Evolutionary conservation across 129 eudicot genomes (phyloP).

Genomic region (Artemisia tridentata): DNA sequence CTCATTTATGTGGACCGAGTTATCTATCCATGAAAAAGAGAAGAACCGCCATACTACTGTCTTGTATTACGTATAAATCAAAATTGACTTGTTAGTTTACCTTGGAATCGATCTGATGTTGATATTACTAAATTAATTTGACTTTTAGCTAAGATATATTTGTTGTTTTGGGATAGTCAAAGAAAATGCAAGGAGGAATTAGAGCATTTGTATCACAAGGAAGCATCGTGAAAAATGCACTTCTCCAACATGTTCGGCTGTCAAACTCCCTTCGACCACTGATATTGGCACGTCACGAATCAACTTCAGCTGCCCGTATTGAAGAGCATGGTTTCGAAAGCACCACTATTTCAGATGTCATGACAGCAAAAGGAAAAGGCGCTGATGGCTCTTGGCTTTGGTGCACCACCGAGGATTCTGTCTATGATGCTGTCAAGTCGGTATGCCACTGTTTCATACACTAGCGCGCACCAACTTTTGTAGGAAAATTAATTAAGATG

Average conservation of each 20-base stretch:
- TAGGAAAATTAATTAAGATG: too few species aligned
- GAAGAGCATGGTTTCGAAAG: constrained; percentile 98
- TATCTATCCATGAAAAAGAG: too few species aligned
- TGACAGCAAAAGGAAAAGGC: constrained; percentile 75
- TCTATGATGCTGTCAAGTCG: constrained; percentile 97
- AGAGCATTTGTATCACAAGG: constrained; percentile 68
- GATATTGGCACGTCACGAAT: constrained; percentile 51
- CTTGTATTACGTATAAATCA: not conserved
- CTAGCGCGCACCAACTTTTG: not conserved
- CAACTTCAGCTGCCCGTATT: constrained; percentile 72
- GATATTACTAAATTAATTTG: not conserved
- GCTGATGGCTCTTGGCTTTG: constrained; percentile 99
- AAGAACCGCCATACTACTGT: not conserved
- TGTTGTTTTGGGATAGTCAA: constrained; percentile 24
- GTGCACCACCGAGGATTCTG: constrained; percentile 96
- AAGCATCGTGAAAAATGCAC: constrained; percentile 65
- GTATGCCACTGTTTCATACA: constrained; percentile 37
- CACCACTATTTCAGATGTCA: constrained; percentile 82
- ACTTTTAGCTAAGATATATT: not conserved
- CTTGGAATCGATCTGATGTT: not conserved
- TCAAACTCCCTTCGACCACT: constrained; percentile 53
- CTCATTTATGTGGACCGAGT: not conserved
- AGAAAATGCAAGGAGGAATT: constrained; percentile 85
- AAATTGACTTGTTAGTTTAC: not conserved
- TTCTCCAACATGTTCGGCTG: constrained; percentile 66